These are phyloP conservation scores for Monascus purpureus DNA, from an alignment of 495 filamentous ascomycete species.

Conservation along the genomic window DNA sequence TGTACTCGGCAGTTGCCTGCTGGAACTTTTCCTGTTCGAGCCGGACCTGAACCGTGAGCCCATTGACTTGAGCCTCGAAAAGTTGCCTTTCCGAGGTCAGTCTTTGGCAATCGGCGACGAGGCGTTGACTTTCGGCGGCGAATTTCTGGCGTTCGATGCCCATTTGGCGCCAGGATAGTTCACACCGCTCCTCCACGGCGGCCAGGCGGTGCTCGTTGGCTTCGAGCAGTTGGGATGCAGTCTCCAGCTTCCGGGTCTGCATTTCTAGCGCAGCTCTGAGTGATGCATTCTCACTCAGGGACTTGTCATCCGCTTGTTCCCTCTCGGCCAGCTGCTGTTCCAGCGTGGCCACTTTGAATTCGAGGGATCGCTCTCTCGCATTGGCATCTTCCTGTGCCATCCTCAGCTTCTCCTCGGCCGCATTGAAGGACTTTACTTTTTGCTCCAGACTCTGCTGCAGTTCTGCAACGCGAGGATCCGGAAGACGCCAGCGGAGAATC, in stretches of 20 bases:
- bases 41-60: not conserved
- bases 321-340: not conserved
- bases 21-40: not conserved
- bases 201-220: slow-evolving; percentile 1
- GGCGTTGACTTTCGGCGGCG: not conserved
- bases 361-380: not conserved
- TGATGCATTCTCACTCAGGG: not conserved
- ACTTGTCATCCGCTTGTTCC: not conserved
- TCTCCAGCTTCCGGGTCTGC: not conserved
- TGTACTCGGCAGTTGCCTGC: not conserved
- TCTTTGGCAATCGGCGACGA: not conserved
- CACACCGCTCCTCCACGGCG: not conserved
- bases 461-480: not conserved
- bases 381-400: not conserved
- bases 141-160: not conserved
- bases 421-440: not conserved
- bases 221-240: not conserved
- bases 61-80: not conserved
- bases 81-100: not conserved
- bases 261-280: not conserved
- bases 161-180: not conserved
- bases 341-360: not conserved
- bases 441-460: not conserved
- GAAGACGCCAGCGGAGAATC: not conserved
- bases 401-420: not conserved